Percentiles rank a stretch among this genome's conserved stretches.
phyloP scores from a whole-genome alignment of 306 rosid species.

The Quercus agrifolia region DNA sequence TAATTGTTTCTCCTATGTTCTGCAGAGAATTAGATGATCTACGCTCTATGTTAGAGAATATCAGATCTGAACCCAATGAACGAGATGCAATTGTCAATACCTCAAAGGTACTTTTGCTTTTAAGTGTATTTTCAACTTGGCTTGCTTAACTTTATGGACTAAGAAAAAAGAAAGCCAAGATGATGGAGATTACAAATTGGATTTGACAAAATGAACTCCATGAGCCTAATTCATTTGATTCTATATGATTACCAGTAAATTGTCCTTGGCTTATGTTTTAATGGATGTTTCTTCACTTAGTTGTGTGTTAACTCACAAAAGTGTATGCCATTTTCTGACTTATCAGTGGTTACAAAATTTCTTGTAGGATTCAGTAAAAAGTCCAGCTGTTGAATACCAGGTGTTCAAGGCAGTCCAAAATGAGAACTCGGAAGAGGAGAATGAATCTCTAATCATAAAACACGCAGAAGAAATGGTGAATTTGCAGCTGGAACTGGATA shows the following conservation, averaged over 20 bases:
- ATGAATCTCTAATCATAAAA: conserved; percentile 33
- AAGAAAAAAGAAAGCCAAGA: neutral
- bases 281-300: neutral
- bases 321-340: neutral
- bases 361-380: conserved; percentile 36
- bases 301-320: neutral
- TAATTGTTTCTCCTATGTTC: conserved; percentile 11
- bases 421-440: conserved; percentile 23
- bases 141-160: conserved; percentile 5
- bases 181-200: neutral
- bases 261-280: neutral
- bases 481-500: conserved; percentile 77
- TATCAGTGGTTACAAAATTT: neutral
- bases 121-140: conserved; percentile 6
- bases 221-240: neutral
- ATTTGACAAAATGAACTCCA: neutral
- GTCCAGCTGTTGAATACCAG: conserved; percentile 28
- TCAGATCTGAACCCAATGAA: conserved; percentile 22
- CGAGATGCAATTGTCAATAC: conserved; percentile 24
- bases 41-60: conserved; percentile 31
- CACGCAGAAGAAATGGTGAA: conserved; percentile 69
- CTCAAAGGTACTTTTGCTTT: conserved; percentile 45
- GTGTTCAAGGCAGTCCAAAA: conserved; percentile 24
- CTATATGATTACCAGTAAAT: neutral
- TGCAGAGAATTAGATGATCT: conserved; percentile 73